These are phyloP conservation scores for Saturnispora serradocipensis DNA, from an alignment of 805 yeast species.

Conservation along the genomic window DNA sequence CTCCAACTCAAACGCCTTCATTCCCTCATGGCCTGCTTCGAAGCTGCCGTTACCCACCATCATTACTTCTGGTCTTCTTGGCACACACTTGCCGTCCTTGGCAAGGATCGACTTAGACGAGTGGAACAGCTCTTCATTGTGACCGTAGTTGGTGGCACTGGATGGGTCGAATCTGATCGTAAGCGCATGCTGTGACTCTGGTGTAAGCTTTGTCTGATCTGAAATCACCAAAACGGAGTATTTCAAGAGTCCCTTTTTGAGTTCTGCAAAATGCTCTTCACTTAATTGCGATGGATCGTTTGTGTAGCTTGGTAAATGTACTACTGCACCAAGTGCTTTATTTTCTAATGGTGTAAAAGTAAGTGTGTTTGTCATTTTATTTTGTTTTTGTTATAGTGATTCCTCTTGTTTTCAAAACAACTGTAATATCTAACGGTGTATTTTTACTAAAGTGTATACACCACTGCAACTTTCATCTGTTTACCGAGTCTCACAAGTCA, in stretches of 20 bases:
- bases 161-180: conserved; percentile 77
- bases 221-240: conserved; percentile 72
- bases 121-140: conserved; percentile 63
- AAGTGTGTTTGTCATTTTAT: conserved; percentile 6
- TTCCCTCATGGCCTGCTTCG: conserved; percentile 32
- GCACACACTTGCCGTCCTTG: conserved; percentile 74
- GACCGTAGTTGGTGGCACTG: conserved; percentile 65
- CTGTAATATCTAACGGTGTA: too few relatives aligned
- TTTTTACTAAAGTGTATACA: too few relatives aligned
- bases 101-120: conserved; percentile 59
- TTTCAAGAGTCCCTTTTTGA: conserved; percentile 56
- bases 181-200: conserved; percentile 65
- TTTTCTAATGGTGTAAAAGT: conserved; percentile 38
- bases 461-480: too few relatives aligned
- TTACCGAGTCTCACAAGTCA: too few relatives aligned
- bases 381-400: too few relatives aligned
- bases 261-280: conserved; percentile 52
- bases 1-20: conserved; percentile 48
- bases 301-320: conserved; percentile 56
- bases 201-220: conserved; percentile 54
- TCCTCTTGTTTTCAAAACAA: too few relatives aligned
- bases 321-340: conserved; percentile 59
- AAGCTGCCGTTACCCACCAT: conserved; percentile 77
- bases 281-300: conserved; percentile 64
- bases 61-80: conserved; percentile 82